A percentile compares a stretch with the other conserved stretches of the same genome.
Conservation (phyloP, 768 basidiomycete species). For the Trametes sanguinea region DNA sequence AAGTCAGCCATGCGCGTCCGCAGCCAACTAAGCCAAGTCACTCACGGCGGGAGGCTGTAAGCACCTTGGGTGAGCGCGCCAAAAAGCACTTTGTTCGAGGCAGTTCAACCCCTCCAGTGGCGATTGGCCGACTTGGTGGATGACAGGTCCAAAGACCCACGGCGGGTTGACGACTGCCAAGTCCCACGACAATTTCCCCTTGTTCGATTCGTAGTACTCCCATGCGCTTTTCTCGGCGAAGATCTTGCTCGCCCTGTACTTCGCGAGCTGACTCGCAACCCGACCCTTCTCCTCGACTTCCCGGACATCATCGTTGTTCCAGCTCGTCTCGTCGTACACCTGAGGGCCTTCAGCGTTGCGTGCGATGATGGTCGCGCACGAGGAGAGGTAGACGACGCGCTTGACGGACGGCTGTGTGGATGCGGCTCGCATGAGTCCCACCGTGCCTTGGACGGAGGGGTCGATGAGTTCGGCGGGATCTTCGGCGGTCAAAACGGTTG, state of each 20-base stretch:
- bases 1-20: too few relatives aligned
- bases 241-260: slow-evolving; percentile 60
- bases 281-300: slow-evolving; percentile 51
- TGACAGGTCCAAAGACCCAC: slow-evolving; percentile 28
- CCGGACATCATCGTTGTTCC: slow-evolving; percentile 55
- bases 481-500: slow-evolving; percentile 14
- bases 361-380: slow-evolving; percentile 45
- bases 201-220: slow-evolving; percentile 47
- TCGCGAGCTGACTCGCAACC: slow-evolving; percentile 39
- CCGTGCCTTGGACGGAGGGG: slow-evolving; percentile 49
- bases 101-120: slow-evolving; percentile 37
- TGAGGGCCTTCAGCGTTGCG: slow-evolving; percentile 24
- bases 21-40: background rate
- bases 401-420: slow-evolving; percentile 45
- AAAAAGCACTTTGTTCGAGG: slow-evolving; percentile 24
- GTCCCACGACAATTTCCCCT: slow-evolving; percentile 48
- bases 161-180: slow-evolving; percentile 55
- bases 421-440: slow-evolving; percentile 38
- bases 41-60: background rate
- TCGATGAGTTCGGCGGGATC: slow-evolving; percentile 37
- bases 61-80: slow-evolving; percentile 8
- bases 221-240: slow-evolving; percentile 62
- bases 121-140: slow-evolving; percentile 34
- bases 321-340: slow-evolving; percentile 53
- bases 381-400: slow-evolving; percentile 70